Evolutionary conservation across 2,329 filamentous ascomycete species (phyloP).

Genomic region (Fusarium sp.): DNA sequence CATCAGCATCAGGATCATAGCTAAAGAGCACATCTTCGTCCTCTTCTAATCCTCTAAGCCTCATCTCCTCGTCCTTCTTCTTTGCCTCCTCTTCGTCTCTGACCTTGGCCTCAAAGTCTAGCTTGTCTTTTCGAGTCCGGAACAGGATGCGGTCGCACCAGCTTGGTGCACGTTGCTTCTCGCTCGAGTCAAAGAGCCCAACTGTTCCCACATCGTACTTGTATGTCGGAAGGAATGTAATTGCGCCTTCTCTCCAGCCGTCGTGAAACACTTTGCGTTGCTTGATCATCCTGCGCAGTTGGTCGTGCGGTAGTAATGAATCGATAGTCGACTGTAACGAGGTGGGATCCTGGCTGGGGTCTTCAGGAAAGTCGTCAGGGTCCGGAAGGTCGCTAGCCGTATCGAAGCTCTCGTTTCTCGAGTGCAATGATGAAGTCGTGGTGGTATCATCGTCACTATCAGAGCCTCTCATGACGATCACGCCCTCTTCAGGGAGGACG

Average conservation of each 20-base stretch:
- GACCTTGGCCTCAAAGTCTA: conserved; percentile 72
- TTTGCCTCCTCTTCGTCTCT: conserved; percentile 75
- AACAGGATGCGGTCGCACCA: conserved; percentile 98
- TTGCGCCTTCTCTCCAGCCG: conserved; percentile 90
- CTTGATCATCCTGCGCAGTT: conserved; percentile 80
- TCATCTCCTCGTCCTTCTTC: conserved; percentile 87
- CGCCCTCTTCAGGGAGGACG: conserved; percentile 59
- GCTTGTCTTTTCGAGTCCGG: conserved; percentile 78
- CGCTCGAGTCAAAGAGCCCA: conserved; percentile 92
- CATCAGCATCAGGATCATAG: conserved; percentile 86
- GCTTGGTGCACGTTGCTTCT: conserved; percentile 91
- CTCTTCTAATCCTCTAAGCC: conserved; percentile 80
- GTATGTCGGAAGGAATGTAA: conserved; percentile 93
- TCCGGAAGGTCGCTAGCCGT: conserved; percentile 64
- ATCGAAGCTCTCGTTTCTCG: conserved; percentile 53
- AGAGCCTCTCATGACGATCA: conserved; percentile 60
- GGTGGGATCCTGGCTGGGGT: conserved; percentile 81
- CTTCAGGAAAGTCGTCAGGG: conserved; percentile 74
- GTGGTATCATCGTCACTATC: conserved; percentile 62
- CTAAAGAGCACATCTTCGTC: conserved; percentile 90
- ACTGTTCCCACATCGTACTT: conserved; percentile 98
- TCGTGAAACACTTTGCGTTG: conserved; percentile 86
- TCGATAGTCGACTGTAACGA: conserved; percentile 90
- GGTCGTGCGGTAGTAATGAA: conserved; percentile 90
- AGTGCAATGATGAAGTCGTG: conserved; percentile 49